These are phyloP conservation scores for Leptographium radiaticola DNA, from an alignment of 2,329 filamentous ascomycete species.

Conservation along the genomic window DNA sequence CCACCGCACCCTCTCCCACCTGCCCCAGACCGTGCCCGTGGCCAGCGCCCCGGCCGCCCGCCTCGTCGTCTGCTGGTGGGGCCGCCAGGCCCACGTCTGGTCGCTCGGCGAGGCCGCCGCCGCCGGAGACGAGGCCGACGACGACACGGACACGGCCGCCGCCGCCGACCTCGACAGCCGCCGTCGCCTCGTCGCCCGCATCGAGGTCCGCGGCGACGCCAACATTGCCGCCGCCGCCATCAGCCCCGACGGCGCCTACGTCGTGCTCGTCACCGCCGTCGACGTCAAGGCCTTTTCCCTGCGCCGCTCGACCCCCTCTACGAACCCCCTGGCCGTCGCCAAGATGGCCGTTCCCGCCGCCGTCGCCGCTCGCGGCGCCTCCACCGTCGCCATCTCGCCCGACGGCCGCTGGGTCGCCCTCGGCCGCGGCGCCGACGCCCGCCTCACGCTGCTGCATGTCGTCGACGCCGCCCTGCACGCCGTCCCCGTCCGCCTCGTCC, in stretches of 20 bases:
- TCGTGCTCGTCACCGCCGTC: constrained; percentile 63
- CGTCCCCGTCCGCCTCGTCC: constrained; percentile 36
- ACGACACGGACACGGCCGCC: no score
- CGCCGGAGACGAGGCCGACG: constrained; percentile 32
- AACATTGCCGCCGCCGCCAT: constrained; percentile 62
- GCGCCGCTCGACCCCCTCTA: constrained; percentile 17
- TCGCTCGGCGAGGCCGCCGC: constrained; percentile 32
- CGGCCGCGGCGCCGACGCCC: constrained; percentile 9
- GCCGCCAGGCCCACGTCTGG: constrained; percentile 78
- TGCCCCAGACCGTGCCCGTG: constrained; percentile 68
- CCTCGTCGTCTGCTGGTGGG: constrained; percentile 84
- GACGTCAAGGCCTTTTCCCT: constrained; percentile 38
- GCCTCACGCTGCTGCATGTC: constrained; percentile 33
- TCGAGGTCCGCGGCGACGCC: constrained; percentile 60
- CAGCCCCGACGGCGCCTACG: constrained; percentile 55
- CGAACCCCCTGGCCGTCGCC: constrained; percentile 47
- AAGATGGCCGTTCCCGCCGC: constrained; percentile 52
- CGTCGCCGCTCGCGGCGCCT: constrained; percentile 50
- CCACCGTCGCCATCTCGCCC: constrained; percentile 55
- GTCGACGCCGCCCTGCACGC: constrained; percentile 17
- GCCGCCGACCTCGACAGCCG: constrained; percentile 33
- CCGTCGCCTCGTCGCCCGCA: constrained; percentile 55
- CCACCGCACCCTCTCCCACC: constrained; percentile 66
- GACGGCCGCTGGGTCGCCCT: constrained; percentile 57
- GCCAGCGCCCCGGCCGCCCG: constrained; percentile 60